A percentile compares a stretch with the other conserved stretches of the same genome.
These are phyloP conservation scores for Cladosporium colombiae DNA, from an alignment of 2,329 filamentous ascomycete genomes.

Conservation along the genomic window DNA sequence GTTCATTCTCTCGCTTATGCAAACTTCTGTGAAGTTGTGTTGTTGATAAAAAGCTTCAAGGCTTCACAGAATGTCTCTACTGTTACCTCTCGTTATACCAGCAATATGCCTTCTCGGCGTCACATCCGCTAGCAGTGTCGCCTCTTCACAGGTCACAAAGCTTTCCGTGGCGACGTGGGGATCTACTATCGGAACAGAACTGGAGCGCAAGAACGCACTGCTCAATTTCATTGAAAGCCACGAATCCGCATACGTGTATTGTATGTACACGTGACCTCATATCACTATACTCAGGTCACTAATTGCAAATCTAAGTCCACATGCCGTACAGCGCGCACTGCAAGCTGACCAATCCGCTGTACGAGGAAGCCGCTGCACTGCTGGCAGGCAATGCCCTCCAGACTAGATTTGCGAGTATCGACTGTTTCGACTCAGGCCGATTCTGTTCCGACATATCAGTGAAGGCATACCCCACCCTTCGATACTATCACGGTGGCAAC, in stretches of 20 bases:
- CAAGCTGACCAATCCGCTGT: not conserved
- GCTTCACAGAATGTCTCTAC: not conserved
- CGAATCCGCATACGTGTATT: not conserved
- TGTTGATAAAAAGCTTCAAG: not conserved
- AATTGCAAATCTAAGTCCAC: not conserved
- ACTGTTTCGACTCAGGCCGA: not conserved
- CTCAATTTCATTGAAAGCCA: not conserved
- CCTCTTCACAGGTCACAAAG: not conserved
- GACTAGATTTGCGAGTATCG: not conserved
- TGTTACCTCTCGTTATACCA: not conserved
- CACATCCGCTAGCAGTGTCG: not conserved
- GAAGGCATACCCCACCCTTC: not conserved
- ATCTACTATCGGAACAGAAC: not conserved
- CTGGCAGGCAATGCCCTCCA: not conserved
- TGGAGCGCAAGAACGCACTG: not conserved
- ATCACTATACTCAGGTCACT: not conserved
- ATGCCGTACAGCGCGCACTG: not conserved
- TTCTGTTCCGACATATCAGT: not conserved
- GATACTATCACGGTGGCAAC: not conserved
- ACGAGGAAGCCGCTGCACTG: not conserved
- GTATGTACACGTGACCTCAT: not conserved
- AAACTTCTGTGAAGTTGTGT: not conserved
- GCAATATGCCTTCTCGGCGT: not conserved
- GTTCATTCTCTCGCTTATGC: not conserved
- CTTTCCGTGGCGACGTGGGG: not conserved